Evolutionary conservation across 305 asterid genomes (phyloP), one percentile per base, ranked within the genome.

Genomic region (Solanum hybrid): DNA sequence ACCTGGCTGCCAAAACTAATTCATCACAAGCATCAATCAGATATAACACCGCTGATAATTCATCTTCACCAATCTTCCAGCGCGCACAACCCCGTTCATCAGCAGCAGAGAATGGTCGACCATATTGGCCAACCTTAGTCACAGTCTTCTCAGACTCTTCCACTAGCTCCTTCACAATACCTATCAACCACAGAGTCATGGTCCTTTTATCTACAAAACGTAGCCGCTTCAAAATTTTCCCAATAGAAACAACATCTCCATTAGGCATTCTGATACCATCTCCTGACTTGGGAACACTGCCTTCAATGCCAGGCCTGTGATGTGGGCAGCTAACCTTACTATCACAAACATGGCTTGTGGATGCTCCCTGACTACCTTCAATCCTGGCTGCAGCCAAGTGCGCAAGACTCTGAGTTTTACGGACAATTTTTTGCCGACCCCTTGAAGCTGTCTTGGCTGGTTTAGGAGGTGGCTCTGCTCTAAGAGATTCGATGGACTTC

Each of bases 341-440:
- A 92, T 97, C 99, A 93, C 99, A 97, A 88, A 93, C 93, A 94
- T 98, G 99, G 91, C 99, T 98, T 2, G 99, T 94, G 66, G 99
- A 97, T 89, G 99, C 99, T 89, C 99, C 99, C 90, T 96, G 99
- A 91, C 99, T 98, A 91, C 99, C 95, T 92, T 97, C 99, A 92
- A 98, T 96, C 90, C 99, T 96, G 81, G 99, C 96, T 91, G 97
- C 95, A 88, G 98, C 99, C 90, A 98, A 93, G 85, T 98, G 99
- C 36, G 99, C 98, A 91, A 98, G 99, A 91, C 98, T 97, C 86
- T 94, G 98, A 73, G 98, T 98, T 94, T 98, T 98, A 71, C 99
- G 96, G 78, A 92, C 99, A 93, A 94, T 90, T 91, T 98, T 98
- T 92, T 94, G 98, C 94, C 99, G 93, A 89, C 97, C 96, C 91